Conservation (phyloP, 805 yeast species). For the Teunomyces panamensis region DNA sequence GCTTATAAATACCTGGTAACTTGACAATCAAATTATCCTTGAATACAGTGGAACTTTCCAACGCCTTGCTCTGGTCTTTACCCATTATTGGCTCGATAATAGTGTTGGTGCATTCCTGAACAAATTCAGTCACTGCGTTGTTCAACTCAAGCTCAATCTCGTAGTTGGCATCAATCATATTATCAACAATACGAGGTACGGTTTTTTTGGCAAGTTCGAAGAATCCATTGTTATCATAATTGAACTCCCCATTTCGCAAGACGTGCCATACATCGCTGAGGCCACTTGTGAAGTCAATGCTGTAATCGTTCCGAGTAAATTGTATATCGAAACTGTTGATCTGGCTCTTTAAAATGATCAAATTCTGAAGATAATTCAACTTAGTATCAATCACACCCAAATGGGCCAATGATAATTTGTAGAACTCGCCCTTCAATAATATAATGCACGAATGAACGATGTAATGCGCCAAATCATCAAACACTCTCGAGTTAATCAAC, state of each 20-base stretch:
- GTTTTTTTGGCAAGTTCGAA: conserved; percentile 58
- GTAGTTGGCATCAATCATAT: conserved; percentile 71
- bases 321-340: conserved; percentile 77
- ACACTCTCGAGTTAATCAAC: conserved; percentile 69
- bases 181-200: conserved; percentile 75
- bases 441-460: conserved; percentile 74
- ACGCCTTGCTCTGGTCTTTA: conserved; percentile 18
- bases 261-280: conserved; percentile 45
- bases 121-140: conserved; percentile 64
- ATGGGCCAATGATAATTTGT: conserved; percentile 40
- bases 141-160: conserved; percentile 76
- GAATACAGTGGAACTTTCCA: conserved; percentile 37
- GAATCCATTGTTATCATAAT: conserved; percentile 29
- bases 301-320: conserved; percentile 65
- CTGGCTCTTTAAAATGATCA: conserved; percentile 67
- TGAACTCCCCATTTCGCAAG: conserved; percentile 40
- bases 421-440: conserved; percentile 55
- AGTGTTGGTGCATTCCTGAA: conserved; percentile 45
- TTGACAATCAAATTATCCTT: conserved; percentile 49
- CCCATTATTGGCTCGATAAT: conserved; percentile 45
- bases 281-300: conserved; percentile 76
- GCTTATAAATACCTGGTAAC: conserved; percentile 53
- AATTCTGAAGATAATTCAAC: conserved; percentile 67
- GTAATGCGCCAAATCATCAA: conserved; percentile 86
- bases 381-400: conserved; percentile 57